These are phyloP conservation scores for Lunasporangiospora selenospora DNA, from an alignment of 192 early-diverging fungal species.

Conservation along the genomic window DNA sequence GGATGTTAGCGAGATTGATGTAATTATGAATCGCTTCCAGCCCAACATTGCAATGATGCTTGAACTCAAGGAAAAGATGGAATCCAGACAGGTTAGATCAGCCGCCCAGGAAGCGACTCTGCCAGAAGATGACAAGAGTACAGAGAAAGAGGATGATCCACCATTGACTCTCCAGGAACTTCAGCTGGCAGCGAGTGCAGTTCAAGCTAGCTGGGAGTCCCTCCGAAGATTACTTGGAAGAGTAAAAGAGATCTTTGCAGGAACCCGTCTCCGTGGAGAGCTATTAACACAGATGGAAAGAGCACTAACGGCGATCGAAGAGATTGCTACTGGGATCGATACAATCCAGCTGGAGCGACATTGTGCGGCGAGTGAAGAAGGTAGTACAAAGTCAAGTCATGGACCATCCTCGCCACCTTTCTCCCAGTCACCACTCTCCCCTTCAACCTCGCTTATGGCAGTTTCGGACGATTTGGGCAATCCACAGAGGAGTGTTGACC, in stretches of 20 bases:
- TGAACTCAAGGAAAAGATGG: conserved; percentile 47
- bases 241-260: conserved; percentile 54
- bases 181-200: conserved; percentile 33
- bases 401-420: too few species aligned
- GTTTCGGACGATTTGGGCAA: too few species aligned
- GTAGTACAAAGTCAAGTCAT: background rate
- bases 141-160: background rate
- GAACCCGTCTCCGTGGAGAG: conserved; percentile 18
- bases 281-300: conserved; percentile 23
- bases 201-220: conserved; percentile 58
- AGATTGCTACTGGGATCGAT: conserved; percentile 23
- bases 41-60: conserved; percentile 49
- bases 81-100: conserved; percentile 22
- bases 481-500: too few species aligned
- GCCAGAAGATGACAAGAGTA: background rate
- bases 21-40: conserved; percentile 48
- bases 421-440: too few species aligned
- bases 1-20: conserved; percentile 49
- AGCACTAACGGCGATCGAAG: conserved; percentile 14
- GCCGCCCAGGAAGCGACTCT: conserved; percentile 13
- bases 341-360: conserved; percentile 10
- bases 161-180: conserved; percentile 16
- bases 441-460: too few species aligned
- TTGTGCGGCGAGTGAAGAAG: background rate
- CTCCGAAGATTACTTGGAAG: conserved; percentile 53